Evolutionary conservation across 106 monocot species (phyloP).

Genomic region (Iris macrosiphon): DNA sequence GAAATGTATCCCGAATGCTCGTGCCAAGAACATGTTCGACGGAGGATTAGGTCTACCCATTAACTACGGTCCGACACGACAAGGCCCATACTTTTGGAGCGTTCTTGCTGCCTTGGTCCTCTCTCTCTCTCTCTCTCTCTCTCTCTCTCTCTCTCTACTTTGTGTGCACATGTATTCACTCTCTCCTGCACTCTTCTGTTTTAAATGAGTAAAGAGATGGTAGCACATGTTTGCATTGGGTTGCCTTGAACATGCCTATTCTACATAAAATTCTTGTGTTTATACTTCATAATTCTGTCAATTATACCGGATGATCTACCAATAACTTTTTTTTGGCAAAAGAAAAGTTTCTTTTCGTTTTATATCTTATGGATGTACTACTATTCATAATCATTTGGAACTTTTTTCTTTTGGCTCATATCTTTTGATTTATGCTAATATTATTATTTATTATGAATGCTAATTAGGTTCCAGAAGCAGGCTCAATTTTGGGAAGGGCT

Average conservation of each 20-base stretch:
- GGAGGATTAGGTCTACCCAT: too few relatives aligned
- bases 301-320: background rate
- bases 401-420: background rate
- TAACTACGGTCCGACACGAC: too few relatives aligned
- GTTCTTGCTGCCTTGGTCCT: too few relatives aligned
- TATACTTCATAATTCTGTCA: background rate
- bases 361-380: background rate
- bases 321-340: background rate
- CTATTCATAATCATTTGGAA: too few relatives aligned
- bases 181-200: background rate
- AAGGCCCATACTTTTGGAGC: too few relatives aligned
- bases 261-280: background rate
- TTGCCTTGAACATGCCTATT: background rate
- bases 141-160: too few relatives aligned
- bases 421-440: background rate
- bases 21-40: too few relatives aligned
- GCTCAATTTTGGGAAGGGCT: slow-evolving; percentile 62
- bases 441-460: background rate
- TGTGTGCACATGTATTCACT: too few relatives aligned
- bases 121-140: too few relatives aligned
- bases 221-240: background rate
- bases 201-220: background rate
- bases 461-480: slow-evolving; percentile 46
- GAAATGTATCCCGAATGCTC: too few relatives aligned
- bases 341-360: background rate